These are phyloP conservation scores for Hexamita inflata DNA, from an alignment of 208 protist genomes.

Conservation along the genomic window DNA sequence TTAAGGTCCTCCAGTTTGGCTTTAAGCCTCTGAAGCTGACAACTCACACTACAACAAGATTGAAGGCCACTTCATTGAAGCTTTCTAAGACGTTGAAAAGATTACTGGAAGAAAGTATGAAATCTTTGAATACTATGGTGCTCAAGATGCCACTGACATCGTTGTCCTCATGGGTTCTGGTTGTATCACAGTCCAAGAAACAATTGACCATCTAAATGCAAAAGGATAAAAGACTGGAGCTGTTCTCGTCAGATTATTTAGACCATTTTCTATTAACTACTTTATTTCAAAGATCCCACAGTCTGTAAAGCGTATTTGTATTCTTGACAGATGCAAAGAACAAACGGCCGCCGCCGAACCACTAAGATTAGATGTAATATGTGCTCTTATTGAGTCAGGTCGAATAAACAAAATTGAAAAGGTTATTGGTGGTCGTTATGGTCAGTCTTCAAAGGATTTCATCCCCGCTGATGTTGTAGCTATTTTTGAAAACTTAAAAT, in stretches of 20 bases:
- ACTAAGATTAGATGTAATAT: conserved; percentile 54
- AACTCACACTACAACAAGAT: conserved; percentile 43
- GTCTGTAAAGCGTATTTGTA: conserved; percentile 47
- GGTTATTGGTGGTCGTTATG: too few species aligned
- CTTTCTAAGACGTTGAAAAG: conserved; percentile 42
- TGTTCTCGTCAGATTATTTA: too few species aligned
- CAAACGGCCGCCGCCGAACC: conserved; percentile 47
- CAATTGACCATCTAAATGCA: conserved; percentile 46
- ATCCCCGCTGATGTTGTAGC: conserved; percentile 45
- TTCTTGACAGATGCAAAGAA: conserved; percentile 56
- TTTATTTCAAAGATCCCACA: conserved; percentile 48
- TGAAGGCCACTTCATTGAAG: conserved; percentile 43
- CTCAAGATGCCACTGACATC: conserved; percentile 47
- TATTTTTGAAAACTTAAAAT: conserved; percentile 55
- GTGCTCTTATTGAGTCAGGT: conserved; percentile 40
- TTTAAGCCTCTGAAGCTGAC: conserved; percentile 44
- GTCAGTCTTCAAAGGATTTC: too few species aligned
- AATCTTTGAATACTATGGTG: conserved; percentile 53
- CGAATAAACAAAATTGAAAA: too few species aligned
- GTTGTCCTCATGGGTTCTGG: conserved; percentile 50
- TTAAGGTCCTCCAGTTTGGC: conserved; percentile 52
- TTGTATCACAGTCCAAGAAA: conserved; percentile 35
- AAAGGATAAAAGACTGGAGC: conserved; percentile 58
- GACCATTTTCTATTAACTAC: conserved; percentile 47
- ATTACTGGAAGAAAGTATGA: conserved; percentile 51